Conservation (phyloP, 2,329 filamentous ascomycete genomes). For the Monosporascus sp. region DNA sequence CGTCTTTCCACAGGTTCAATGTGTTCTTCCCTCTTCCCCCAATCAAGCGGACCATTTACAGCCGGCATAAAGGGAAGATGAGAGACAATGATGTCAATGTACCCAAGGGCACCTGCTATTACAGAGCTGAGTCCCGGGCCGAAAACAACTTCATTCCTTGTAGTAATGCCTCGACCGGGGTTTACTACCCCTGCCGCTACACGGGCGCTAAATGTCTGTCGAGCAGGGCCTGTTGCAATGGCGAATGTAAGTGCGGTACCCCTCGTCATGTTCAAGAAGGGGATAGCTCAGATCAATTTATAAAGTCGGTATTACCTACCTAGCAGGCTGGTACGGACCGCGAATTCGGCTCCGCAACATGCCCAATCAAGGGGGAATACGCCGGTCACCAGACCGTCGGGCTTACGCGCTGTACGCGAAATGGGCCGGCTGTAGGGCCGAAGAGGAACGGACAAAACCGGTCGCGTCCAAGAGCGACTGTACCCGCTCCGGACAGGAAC, state of each 20-base stretch:
- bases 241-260: constrained; percentile 2
- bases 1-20: too few species aligned
- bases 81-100: constrained; percentile 5
- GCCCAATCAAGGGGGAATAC: constrained; percentile 11
- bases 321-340: constrained; percentile 19
- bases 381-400: constrained; percentile 10
- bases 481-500: constrained; percentile 2
- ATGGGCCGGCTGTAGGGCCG: constrained; percentile 14
- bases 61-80: constrained; percentile 3
- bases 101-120: constrained; percentile 18
- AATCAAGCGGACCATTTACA: too few species aligned
- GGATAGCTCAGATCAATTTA: neutral
- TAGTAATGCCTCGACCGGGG: constrained; percentile 12
- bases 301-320: constrained; percentile 10
- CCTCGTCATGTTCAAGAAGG: neutral
- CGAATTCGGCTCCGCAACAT: constrained; percentile 5
- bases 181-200: constrained; percentile 9
- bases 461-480: constrained; percentile 4
- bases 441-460: constrained; percentile 2
- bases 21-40: too few species aligned
- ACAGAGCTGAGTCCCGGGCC: neutral
- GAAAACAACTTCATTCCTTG: constrained; percentile 14
- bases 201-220: constrained; percentile 14
- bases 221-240: constrained; percentile 12
- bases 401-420: constrained; percentile 7